Evolutionary conservation across 192 early-diverging fungal genomes (phyloP), one percentile per base, ranked within the genome.

Genomic region (Radiomyces spectabilis): DNA sequence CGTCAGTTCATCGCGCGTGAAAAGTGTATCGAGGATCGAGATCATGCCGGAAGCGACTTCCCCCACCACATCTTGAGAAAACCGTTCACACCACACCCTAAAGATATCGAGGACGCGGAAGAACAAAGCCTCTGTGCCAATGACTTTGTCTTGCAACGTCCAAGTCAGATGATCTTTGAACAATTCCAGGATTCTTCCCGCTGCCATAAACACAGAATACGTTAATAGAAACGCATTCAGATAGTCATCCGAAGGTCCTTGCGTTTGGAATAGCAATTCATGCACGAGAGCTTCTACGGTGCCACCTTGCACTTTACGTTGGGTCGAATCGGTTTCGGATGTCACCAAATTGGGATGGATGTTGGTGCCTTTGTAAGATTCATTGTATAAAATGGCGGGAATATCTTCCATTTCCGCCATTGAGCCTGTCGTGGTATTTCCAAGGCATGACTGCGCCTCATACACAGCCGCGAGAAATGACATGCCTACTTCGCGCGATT

Each of bases 211-310:
- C 4, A 65, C 41, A 2, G 53, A 35, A 37, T 69, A 79, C 0
- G 71, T 75, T 7, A 65, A 33, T 15, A 71, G 61, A 45, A 79
- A 73, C 10, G 64, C 53, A 15, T 56, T 33, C 13, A 69, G 34
- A 13, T 67, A 68, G 6, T 64, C 59, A 29, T 49, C 22, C 10
- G 18, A 3, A 19, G 32, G 24, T 10, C 43, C 43, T 25, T 72
- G 53, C 0, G 72, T 80, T 52, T 66, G 41, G 40, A 81, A 76
- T 10, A 88, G 42, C 49, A 87, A 59, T 53, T 88, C 84, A 41
- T 84, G 80, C 25, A 86, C 75, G 9, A 86, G 60, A 1, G 80
- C 79, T 26, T 49, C 51, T 15, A 71, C 19, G 10, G 63, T 32
- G 49, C 80, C 44, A 64, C 55, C 46, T 71, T 78, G 43, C 55